Base-by-base conservation (phyloP, 148 eudicot species). In the Fagopyrum homotropicum region DNA sequence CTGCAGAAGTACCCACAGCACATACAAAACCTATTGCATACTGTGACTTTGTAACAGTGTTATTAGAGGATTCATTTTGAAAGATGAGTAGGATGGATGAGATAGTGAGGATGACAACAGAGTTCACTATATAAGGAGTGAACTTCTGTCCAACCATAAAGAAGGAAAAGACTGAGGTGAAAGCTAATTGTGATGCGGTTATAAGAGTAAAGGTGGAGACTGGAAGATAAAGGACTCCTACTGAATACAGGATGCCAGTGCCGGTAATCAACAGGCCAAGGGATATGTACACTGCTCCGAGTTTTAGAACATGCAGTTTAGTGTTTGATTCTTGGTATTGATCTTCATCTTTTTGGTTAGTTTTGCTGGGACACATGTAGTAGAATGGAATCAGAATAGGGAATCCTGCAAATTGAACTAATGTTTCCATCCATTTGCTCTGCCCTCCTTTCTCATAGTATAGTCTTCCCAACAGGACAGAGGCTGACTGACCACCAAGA, bases 131-230 rank as follows among this genome's bases (percentile, higher is more conserved):
- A 3, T 80, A 51, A 22, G 76, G 64, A 35, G 85, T 87, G 81
- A 87, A 83, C 54, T 82, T 87, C 49, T 85, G 88, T 30, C 85
- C 59, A 69, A 83, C 83, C 22, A 87, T 78, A 75, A 87, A 75
- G 77, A 35, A 85, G 14, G 88, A 74, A 45, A 84, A 80, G 48
- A 83, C 46, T 6, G 84, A 88, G 14, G 85, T 87, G 83, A 87
- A 87, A 72, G 81, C 90, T 11, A 87, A 63, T 48, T 87, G 90
- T 7, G 86, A 76, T 11, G 88, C 85, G 47, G 86, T 79, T 11
- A 85, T 69, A 73, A 87, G 84, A n/a, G 87, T 80, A 69, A 82
- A 85, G 6, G 90, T 87, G 11, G 90, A 87, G 64, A 87, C 87
- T 0, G 88, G 88, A 45, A 87, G 77, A 74, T 85, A 87, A 1